Evolutionary conservation across 805 yeast species (phyloP), one percentile per base, ranked within the genome.

Genomic region (Lachancea quebecensis): DNA sequence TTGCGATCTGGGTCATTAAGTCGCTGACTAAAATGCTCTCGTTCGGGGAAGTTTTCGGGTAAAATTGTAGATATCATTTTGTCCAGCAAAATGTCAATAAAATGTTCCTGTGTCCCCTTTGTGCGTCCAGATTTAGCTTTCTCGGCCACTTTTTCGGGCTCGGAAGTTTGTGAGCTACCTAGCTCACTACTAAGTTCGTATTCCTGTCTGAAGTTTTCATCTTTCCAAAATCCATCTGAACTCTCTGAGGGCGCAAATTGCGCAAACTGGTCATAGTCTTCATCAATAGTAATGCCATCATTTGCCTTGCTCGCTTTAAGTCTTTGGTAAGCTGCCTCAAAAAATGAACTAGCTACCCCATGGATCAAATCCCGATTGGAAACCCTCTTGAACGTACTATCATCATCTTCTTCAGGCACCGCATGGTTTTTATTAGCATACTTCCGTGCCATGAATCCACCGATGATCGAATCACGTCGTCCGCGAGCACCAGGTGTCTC

Each of bases 61-160:
- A 79, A 59, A 1, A 79, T 67, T 48, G 72, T 72, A n/a, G 70
- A 62, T 11, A 81, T 56, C 41, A 81, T 54, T 51, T 70, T 72
- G 50, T 78, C 83, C 46, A 82, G 64, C 41, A 82, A 64, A 28
- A 70, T 65, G 56, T 82, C 89, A 45, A 78, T 66, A 55, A 82
- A 82, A 54, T 79, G 85, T 15, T 65, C 67, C n/a, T 54, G 52
- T 8, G 56, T 47, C 10, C 11, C 14, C 5, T 14, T 36, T 11
- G 15, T 16, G 27, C 12, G 15, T 14, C 12, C 17, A 11, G 28
- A 15, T 5, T 35, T 29, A 10, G 18, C 21, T 21, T 8, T 14
- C 6, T 28, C 25, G 27, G n/a, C 34, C 10, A 25, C 16, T 10
- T 17, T 10, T 9, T 10, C 17, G 5, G 12, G 25, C 10, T 8